Conservation (phyloP, 2,329 filamentous ascomycete species). For the Aspergillus ochraceoroseus region DNA sequence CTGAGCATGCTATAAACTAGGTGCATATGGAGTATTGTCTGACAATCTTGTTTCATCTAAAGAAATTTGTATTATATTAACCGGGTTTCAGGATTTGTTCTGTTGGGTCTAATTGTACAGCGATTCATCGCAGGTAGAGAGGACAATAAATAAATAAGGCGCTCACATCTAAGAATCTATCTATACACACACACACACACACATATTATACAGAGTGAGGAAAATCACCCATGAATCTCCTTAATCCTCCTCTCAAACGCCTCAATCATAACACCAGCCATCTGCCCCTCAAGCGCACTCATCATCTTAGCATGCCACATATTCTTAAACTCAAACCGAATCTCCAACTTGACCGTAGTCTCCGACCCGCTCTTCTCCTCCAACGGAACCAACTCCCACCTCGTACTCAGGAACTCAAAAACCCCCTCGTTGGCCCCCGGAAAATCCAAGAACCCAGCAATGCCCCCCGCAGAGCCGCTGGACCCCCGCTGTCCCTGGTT, state of each 20-base stretch:
- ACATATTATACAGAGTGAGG: too few relatives aligned
- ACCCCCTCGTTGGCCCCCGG: conserved; percentile 46
- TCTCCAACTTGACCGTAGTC: conserved; percentile 69
- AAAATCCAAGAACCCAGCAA: conserved; percentile 18
- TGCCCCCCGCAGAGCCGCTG: background rate
- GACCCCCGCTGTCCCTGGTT: conserved; percentile 44
- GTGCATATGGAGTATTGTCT: background rate
- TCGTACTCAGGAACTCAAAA: conserved; percentile 44
- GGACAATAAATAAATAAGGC: conserved; percentile 7
- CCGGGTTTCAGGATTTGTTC: conserved; percentile 12
- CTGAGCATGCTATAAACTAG: conserved; percentile 24
- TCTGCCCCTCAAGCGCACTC: conserved; percentile 72
- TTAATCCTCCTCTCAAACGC: conserved; percentile 82
- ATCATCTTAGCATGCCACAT: conserved; percentile 83
- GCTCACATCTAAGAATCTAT: conserved; percentile 25
- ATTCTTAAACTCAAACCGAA: conserved; percentile 81
- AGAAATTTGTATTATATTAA: conserved; percentile 30
- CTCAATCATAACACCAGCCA: conserved; percentile 83
- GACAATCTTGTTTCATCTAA: conserved; percentile 20
- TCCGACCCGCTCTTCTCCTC: conserved; percentile 31
- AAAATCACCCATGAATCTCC: conserved; percentile 48
- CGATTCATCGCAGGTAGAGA: conserved; percentile 16
- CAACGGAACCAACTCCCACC: conserved; percentile 42
- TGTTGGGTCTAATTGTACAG: conserved; percentile 23
- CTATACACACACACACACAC: too few relatives aligned